Evolutionary conservation across 2,329 filamentous ascomycete genomes (phyloP), one percentile per base, ranked within the genome.

Genomic region (Aspergillaceae sp.): DNA sequence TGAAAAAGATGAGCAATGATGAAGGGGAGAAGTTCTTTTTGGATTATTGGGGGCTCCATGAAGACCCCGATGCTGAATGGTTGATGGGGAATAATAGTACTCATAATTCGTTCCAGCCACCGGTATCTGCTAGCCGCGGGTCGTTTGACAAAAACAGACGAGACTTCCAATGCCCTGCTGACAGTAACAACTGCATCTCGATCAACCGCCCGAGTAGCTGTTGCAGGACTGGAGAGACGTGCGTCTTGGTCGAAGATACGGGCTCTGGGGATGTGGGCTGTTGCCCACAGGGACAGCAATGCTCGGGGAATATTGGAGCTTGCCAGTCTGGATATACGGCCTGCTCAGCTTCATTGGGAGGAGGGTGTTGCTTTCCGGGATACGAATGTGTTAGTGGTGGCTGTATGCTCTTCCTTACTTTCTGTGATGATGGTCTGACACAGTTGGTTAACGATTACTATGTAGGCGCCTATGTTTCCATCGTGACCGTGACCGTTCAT

Each of bases 301-400:
- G 80, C 55, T 70, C 70, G 2, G 72, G 74, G 7, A 54, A 63
- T 1, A 70, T 83, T n/a, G 70, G 70, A 2, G 60, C 55, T 3
- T 83, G 80, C 51, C 54, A 53, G 29, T 64, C 64, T 26, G 79
- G 77, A 5, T 81, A 80, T 57, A 72, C 70, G 4, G 72, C 68
- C 45, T 83, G 80, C 60, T 71, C 77, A 2, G 68, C 70, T 40
- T 72, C 67, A 40, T 56, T 70, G 3, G 80, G 79, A 37, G 79
- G 78, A 1, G 80, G 79, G 1, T 83, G 80, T 53, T 83, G 79
- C 65, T 70, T 82, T 33, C 77, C 78, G 3, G 78, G 77, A 0
- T 82, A 78, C 56, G 66, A 66, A 5, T 83, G 80, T 61, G 69
- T 74, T 35, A 71, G 71, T 43, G 68, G 74, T 48, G 80, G 79